Conservation (phyloP, 331 rosid species). For the Phaseolus coccineus region DNA sequence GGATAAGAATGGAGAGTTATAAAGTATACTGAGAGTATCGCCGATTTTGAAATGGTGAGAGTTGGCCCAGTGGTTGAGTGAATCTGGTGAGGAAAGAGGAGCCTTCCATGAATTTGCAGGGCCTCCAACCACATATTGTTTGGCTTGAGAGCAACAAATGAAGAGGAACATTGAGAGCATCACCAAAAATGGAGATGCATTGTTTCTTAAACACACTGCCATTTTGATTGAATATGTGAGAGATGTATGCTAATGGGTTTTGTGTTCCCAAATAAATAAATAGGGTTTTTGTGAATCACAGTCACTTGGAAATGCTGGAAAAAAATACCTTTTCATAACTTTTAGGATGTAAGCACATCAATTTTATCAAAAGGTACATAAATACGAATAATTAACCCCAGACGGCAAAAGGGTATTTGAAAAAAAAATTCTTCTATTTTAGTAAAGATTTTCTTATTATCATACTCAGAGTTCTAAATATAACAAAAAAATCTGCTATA, state of each 20-base stretch:
- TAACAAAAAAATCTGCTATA: no score
- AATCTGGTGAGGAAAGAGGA: conserved; percentile 59
- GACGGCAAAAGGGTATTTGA: not conserved
- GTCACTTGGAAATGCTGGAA: conserved; percentile 11
- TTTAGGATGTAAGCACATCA: not conserved
- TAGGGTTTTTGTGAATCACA: conserved; percentile 1
- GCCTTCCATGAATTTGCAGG: conserved; percentile 56
- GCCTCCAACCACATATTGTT: conserved; percentile 68
- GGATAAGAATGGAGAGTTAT: no score
- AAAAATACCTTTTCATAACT: conserved; percentile 16
- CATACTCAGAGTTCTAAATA: no score
- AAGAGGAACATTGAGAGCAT: conserved; percentile 33
- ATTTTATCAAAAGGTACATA: not conserved
- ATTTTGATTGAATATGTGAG: conserved; percentile 18
- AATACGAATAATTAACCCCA: not conserved
- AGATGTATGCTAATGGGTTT: not conserved
- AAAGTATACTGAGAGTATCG: conserved; percentile 52
- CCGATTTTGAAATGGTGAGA: conserved; percentile 57
- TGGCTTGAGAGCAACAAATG: conserved; percentile 47
- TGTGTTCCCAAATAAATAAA: not conserved
- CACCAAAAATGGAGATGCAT: conserved; percentile 1
- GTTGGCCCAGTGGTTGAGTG: conserved; percentile 73
- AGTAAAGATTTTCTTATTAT: no score
- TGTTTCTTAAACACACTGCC: conserved; percentile 40
- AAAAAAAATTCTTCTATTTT: not conserved